Evolutionary conservation across 306 rosid genomes (phyloP).

Genomic region (Canavalia ensiformis): DNA sequence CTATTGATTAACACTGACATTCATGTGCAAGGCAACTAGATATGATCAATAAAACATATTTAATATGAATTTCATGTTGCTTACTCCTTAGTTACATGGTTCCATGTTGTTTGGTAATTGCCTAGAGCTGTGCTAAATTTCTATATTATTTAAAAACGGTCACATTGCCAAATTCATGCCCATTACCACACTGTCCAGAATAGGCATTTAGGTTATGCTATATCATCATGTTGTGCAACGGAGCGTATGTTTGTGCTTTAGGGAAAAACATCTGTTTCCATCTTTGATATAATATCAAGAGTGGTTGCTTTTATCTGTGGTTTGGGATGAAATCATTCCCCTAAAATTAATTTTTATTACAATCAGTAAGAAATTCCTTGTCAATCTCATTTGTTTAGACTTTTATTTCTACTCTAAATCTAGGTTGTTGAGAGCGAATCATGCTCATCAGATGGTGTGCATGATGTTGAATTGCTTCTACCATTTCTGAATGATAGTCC

Average conservation of each 20-base stretch:
- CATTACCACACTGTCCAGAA: background rate
- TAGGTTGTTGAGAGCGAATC: conserved; percentile 73
- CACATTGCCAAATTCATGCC: background rate
- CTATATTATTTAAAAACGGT: background rate
- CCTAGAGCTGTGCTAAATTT: background rate
- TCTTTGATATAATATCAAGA: background rate
- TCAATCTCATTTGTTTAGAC: conserved; percentile 27
- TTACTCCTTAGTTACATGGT: background rate
- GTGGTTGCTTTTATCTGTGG: background rate
- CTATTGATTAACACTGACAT: background rate
- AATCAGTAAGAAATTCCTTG: conserved; percentile 34
- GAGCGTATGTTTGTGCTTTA: background rate
- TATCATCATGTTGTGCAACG: background rate
- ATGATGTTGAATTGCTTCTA: conserved; percentile 81
- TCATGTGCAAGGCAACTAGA: background rate
- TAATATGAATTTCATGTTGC: background rate
- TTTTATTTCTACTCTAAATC: conserved; percentile 37
- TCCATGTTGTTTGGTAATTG: background rate
- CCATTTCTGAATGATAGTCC: conserved; percentile 61
- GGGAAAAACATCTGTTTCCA: background rate
- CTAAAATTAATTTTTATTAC: conserved; percentile 9
- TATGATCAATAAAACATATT: background rate
- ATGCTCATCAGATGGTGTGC: conserved; percentile 66
- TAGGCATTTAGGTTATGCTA: background rate
- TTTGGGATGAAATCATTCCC: conserved; percentile 15